phyloP scores from a whole-genome alignment of 306 rosid species.

The Trifolium subterraneum region DNA sequence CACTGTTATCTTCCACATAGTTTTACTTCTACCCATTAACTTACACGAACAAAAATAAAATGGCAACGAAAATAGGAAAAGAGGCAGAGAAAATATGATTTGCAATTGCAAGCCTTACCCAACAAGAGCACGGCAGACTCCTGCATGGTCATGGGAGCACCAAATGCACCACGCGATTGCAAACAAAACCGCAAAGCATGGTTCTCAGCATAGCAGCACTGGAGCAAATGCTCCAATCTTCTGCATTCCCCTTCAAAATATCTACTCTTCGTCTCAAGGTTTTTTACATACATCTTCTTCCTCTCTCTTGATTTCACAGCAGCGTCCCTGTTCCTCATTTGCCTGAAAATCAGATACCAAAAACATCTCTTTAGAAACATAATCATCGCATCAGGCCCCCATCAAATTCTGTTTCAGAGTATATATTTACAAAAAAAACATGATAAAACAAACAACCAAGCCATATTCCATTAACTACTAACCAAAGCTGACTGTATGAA shows the following conservation, averaged over 20 bases:
- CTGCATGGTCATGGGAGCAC: conserved; percentile 81
- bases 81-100: conserved; percentile 14
- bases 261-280: conserved; percentile 82
- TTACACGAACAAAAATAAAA: conserved; percentile 9
- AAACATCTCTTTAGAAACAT: conserved; percentile 26
- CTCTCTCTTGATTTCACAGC: conserved; percentile 90
- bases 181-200: conserved; percentile 74
- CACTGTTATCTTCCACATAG: background rate
- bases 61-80: background rate
- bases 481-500: background rate
- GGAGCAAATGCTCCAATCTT: conserved; percentile 85
- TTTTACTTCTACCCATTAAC: background rate
- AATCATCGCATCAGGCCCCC: background rate
- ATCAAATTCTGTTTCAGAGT: background rate
- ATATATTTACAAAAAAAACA: background rate
- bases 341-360: conserved; percentile 58
- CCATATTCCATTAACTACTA: conserved; percentile 7
- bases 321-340: conserved; percentile 90
- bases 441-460: conserved; percentile 4
- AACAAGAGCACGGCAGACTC: conserved; percentile 99
- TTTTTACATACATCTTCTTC: conserved; percentile 71
- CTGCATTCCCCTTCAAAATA: conserved; percentile 89
- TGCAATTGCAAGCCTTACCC: conserved; percentile 62
- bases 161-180: conserved; percentile 65
- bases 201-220: conserved; percentile 86